Percentiles rank a stretch among this genome's conserved stretches.
Conservation (phyloP, 306 rosid genomes). For the Hylodesmum podocarpum region DNA sequence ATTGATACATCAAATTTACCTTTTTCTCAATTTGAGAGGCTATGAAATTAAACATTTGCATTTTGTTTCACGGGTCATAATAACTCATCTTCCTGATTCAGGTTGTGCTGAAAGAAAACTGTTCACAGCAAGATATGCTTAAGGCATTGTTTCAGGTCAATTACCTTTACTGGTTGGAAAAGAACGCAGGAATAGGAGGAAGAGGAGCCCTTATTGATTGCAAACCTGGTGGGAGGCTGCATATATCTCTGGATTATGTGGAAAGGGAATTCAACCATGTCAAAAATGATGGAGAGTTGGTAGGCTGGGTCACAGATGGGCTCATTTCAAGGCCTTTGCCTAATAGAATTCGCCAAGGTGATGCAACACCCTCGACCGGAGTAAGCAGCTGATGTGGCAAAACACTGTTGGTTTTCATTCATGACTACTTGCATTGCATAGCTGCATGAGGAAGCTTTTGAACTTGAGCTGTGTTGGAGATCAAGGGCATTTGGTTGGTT, state of each 20-base stretch:
- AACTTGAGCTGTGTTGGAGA: conserved; percentile 1
- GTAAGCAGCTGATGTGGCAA: conserved; percentile 29
- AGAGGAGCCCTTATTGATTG: conserved; percentile 58
- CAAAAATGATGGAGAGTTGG: conserved; percentile 66
- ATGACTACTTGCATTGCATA: conserved; percentile 25
- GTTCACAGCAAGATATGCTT: conserved; percentile 79
- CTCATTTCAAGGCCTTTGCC: conserved; percentile 89
- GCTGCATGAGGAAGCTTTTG: conserved; percentile 13
- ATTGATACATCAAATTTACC: not conserved
- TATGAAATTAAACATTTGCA: not conserved
- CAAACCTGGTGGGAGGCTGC: conserved; percentile 77
- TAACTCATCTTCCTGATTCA: conserved; percentile 38
- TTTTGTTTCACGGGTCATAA: conserved; percentile 9
- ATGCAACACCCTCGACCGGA: conserved; percentile 10
- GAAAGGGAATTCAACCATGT: conserved; percentile 73
- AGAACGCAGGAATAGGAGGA: conserved; percentile 72
- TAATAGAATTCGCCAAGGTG: conserved; percentile 50
- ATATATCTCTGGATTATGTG: conserved; percentile 72
- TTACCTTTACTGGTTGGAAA: conserved; percentile 85
- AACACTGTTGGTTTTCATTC: conserved; percentile 25
- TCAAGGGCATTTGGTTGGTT: not conserved
- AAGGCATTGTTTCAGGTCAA: conserved; percentile 88
- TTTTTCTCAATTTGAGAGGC: not conserved
- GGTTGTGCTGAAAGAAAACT: conserved; percentile 85
- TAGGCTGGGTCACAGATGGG: conserved; percentile 80